Base-by-base conservation (phyloP, 1,139 yeast genomes). In the Suhomyces bokatorum region DNA sequence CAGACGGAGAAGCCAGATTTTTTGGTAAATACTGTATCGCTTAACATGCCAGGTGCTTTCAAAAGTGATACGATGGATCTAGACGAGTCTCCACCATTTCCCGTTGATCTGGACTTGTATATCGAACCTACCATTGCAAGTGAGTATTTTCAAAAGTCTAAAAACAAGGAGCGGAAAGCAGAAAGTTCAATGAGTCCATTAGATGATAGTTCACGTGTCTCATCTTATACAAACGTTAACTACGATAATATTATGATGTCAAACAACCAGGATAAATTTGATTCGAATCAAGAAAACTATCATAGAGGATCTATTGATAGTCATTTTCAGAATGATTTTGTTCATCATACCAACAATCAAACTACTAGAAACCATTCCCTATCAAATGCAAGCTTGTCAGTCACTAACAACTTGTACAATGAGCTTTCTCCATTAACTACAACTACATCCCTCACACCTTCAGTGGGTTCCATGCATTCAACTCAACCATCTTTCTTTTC, bases 351-450 rank as follows among this genome's bases (percentile, higher is more conserved):
- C 32, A 22, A 15, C 9, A 33, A 26, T 24, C 45, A 31, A 12
- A 47, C 50, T 34, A 29, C 26, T 11, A 49, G 47, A 24, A 44
- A 44, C 20, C 43, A 45, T 26, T 45, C 48, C 10, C 32, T 33
- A n/a, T 45, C 48, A 10, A 16, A 50, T 48, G 37, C 44, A 50
- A 35, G 49, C 44, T 11, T 47, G 14, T 35, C 16, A 6, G 37
- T 44, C 10, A 43, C 36, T 10, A 44, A 43, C 14, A 39, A 54
- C 35, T 38, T 49, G 15, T 50, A 49, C 42, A 52, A 54, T 37
- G 78, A 73, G 22, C 56, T 74, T 38, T 67, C 75, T 15, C 79
- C 79, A 1, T 55, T 73, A 40, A 73, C 78, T 12, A 73, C 79
- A 2, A 71, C 77, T 14, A 73, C 77, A 0, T 73, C 78, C 3